A percentile compares a stretch with the other conserved stretches of the same genome.
Evolutionary conservation across 2,329 filamentous ascomycete genomes (phyloP).

Genomic region (Rhynchosporium graminicola): DNA sequence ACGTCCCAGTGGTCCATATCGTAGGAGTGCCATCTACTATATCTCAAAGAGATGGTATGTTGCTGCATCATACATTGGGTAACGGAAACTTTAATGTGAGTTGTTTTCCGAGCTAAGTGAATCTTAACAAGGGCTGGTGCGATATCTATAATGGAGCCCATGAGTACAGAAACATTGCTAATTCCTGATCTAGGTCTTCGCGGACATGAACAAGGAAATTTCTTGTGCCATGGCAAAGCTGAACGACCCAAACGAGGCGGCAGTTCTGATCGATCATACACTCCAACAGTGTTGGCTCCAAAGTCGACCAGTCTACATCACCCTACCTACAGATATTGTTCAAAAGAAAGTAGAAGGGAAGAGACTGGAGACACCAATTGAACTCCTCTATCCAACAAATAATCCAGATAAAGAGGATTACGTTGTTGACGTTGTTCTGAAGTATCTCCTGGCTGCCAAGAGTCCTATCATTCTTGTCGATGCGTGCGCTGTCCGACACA

Average conservation of each 20-base stretch:
- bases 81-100: conserved; percentile 74
- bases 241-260: conserved; percentile 68
- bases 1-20: conserved; percentile 68
- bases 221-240: conserved; percentile 72
- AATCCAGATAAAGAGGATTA: conserved; percentile 74
- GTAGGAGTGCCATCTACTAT: conserved; percentile 54
- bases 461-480: conserved; percentile 80
- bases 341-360: conserved; percentile 74
- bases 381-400: conserved; percentile 65
- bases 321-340: conserved; percentile 79
- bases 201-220: conserved; percentile 72
- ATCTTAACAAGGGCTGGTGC: not conserved
- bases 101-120: not conserved
- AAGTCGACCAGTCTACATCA: conserved; percentile 80
- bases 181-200: conserved; percentile 53
- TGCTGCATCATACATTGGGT: conserved; percentile 70
- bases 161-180: not conserved
- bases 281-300: conserved; percentile 72
- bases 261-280: conserved; percentile 74
- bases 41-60: conserved; percentile 48
- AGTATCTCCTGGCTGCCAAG: conserved; percentile 70
- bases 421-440: conserved; percentile 77
- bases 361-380: conserved; percentile 68
- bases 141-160: not conserved
- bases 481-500: conserved; percentile 77